A percentile compares a stretch with the other conserved stretches of the same genome.
Conservation (phyloP, 805 yeast genomes). For the Priceomyces fermenticarens region DNA sequence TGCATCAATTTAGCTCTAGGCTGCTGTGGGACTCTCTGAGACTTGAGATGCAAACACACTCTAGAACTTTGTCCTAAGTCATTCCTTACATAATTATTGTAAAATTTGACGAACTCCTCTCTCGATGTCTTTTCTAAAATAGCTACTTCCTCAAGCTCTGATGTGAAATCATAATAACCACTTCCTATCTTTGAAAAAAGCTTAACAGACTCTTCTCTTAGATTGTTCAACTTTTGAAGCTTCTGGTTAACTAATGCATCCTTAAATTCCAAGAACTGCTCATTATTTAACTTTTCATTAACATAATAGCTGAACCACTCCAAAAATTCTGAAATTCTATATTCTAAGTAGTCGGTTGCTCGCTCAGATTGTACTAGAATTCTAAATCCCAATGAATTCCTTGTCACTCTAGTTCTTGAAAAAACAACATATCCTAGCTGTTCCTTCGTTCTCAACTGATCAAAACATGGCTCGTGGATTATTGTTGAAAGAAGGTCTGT, state of each 20-base stretch:
- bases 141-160: conserved; percentile 55
- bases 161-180: conserved; percentile 76
- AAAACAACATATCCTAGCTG: conserved; percentile 94
- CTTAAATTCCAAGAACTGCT: conserved; percentile 67
- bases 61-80: conserved; percentile 14
- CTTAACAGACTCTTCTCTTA: conserved; percentile 68
- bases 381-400: conserved; percentile 72
- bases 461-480: conserved; percentile 83
- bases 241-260: conserved; percentile 65
- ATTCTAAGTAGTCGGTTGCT: conserved; percentile 67
- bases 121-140: conserved; percentile 52
- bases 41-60: conserved; percentile 44
- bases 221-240: conserved; percentile 69
- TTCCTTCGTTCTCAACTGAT: conserved; percentile 86
- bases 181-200: conserved; percentile 66
- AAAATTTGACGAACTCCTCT: conserved; percentile 57
- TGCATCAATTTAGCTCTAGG: conserved; percentile 18
- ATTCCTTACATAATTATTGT: conserved; percentile 28
- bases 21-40: conserved; percentile 37
- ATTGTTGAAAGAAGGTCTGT: conserved; percentile 70
- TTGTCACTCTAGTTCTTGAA: conserved; percentile 63
- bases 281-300: conserved; percentile 47
- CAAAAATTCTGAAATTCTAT: conserved; percentile 71
- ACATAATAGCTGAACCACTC: conserved; percentile 44
- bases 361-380: conserved; percentile 83